Base-by-base conservation (phyloP, 2,329 filamentous ascomycete genomes). In the Escovopsis sp. region DNA sequence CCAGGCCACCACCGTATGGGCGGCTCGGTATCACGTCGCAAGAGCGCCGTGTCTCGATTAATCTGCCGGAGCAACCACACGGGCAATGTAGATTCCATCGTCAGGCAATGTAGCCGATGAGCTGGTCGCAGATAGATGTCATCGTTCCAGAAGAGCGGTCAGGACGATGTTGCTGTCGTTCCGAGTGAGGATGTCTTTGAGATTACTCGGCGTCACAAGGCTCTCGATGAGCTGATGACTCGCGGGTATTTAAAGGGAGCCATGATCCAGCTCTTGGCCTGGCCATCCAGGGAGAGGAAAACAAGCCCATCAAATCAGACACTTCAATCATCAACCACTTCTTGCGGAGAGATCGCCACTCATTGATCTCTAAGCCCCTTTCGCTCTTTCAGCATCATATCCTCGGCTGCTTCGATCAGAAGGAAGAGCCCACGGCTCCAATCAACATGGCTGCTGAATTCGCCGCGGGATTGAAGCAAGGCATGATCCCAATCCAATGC, bases 1-100 rank as follows among this genome's bases (percentile, higher is more conserved):
- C 15, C 15, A 15, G 15, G 15, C 15, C 44, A 46, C 37, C 38
- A 38, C 41, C 42, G 39, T 8, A 34, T 33, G 26, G 42, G 44
- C 44, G 42, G 44, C 38, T 46, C 44, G 18, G 44, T 44, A 46
- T 44, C 38, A 44, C 44, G 39, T 46, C 39, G 41, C 42, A 37
- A 32, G 32, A 41, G 42, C 26, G 23, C 36, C 38, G 44, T 39
- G 42, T 40, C 32, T 46, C 36, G 42, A 33, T 43, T 44, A 46
- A 35, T 39, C 39, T 41, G 38, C 15, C 42, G 35, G 36, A 40
- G 44, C 44, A 46, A 46, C 44, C 44, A 44, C 42, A 39, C 42
- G 41, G 7, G 36, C 8, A 19, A 11, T 32, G 26, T 36, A 44
- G 41, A 41, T 39, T 32, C 36, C 26, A 41, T 39, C 36, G 38